Evolutionary conservation across 2,329 filamentous ascomycete genomes (phyloP).

Genomic region (Colletotrichum truncatum): DNA sequence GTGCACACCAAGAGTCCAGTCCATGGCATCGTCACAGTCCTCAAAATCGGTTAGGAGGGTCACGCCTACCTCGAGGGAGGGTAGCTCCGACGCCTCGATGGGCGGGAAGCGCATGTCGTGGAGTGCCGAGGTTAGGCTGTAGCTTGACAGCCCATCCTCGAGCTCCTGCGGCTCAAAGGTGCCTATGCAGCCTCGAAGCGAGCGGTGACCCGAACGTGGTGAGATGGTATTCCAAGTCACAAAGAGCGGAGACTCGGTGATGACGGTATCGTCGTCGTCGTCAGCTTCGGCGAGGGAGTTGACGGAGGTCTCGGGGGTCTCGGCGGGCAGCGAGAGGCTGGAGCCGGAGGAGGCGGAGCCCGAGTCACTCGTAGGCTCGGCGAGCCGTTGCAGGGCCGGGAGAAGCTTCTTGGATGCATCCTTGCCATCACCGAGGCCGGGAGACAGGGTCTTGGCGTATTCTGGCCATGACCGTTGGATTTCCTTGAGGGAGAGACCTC

Average conservation of each 20-base stretch:
- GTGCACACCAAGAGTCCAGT: conserved; percentile 89
- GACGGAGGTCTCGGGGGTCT: conserved; percentile 55
- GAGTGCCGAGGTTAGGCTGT: conserved; percentile 82
- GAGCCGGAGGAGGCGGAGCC: conserved; percentile 45
- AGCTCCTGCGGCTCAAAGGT: conserved; percentile 87
- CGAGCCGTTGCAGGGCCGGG: conserved; percentile 54
- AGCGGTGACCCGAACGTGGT: conserved; percentile 62
- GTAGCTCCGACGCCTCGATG: conserved; percentile 62
- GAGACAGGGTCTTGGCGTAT: conserved; percentile 42
- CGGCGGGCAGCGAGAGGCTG: conserved; percentile 46
- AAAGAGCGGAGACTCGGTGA: conserved; percentile 78
- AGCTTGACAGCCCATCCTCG: conserved; percentile 76
- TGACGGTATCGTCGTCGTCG: conserved; percentile 32
- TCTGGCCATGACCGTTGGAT: conserved; percentile 73
- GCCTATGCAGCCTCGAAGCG: conserved; percentile 92
- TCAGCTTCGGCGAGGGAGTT: conserved; percentile 46
- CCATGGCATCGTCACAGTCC: conserved; percentile 74
- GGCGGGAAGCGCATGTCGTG: conserved; percentile 71
- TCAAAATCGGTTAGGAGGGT: conserved; percentile 91
- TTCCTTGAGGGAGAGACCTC: conserved; percentile 72
- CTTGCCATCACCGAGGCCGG: conserved; percentile 25
- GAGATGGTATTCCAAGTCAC: conserved; percentile 91
- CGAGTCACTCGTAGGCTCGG: conserved; percentile 37
- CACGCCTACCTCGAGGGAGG: conserved; percentile 70
- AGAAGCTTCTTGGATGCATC: conserved; percentile 44